Conservation (phyloP, 1,284 basidiomycete genomes). For the Sanghuangporus weigelae region DNA sequence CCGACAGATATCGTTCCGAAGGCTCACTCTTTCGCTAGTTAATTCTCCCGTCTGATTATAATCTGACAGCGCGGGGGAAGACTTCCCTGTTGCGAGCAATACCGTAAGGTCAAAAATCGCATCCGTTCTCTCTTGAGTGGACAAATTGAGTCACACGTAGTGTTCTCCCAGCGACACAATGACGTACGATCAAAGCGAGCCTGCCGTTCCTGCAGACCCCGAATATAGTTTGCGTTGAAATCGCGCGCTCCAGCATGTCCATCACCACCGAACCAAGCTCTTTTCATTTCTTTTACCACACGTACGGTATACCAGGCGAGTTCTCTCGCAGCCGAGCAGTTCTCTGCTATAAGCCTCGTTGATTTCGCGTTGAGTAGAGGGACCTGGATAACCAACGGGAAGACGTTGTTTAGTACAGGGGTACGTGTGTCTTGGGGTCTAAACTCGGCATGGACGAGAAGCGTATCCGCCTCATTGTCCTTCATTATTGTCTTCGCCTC, state of each 20-base stretch:
- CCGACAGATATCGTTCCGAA: slow-evolving; percentile 6
- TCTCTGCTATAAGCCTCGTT: slow-evolving; percentile 60
- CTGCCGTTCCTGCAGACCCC: slow-evolving; percentile 55
- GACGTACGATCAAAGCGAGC: slow-evolving; percentile 60
- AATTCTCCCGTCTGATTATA: slow-evolving; percentile 72
- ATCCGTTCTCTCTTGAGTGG: slow-evolving; percentile 39
- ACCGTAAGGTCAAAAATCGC: slow-evolving; percentile 67
- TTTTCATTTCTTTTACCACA: slow-evolving; percentile 64
- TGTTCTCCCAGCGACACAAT: slow-evolving; percentile 9
- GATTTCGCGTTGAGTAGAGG: slow-evolving; percentile 51
- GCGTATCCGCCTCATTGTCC: slow-evolving; percentile 29
- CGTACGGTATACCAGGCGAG: slow-evolving; percentile 65
- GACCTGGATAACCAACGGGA: slow-evolving; percentile 47
- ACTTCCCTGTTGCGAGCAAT: slow-evolving; percentile 62
- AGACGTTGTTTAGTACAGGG: slow-evolving; percentile 30
- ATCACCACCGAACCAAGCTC: slow-evolving; percentile 66
- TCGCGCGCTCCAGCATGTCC: slow-evolving; percentile 59
- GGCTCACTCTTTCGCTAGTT: slow-evolving; percentile 69
- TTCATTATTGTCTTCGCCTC: slow-evolving; percentile 46
- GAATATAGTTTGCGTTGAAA: slow-evolving; percentile 68
- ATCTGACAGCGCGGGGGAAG: slow-evolving; percentile 62
- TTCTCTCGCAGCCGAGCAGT: slow-evolving; percentile 66
- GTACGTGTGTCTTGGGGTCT: not conserved
- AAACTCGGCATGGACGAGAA: slow-evolving; percentile 14
- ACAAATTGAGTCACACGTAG: slow-evolving; percentile 18